Conservation (phyloP, 176 grass and related monocot species). For the Urochloa ruziziensis region DNA sequence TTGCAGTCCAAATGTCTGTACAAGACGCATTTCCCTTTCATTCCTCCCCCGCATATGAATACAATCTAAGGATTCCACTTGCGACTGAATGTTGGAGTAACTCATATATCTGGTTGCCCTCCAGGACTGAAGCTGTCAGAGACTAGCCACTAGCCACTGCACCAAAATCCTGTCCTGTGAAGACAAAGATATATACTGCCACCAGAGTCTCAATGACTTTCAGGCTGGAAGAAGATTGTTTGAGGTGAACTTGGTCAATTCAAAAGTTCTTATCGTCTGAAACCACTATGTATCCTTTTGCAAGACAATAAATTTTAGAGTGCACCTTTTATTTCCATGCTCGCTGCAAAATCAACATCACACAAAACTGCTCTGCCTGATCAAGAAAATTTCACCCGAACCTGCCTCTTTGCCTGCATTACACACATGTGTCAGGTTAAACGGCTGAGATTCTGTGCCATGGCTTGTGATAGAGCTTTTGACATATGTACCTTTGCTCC, state of each 20-base stretch:
- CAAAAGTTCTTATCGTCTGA: not conserved
- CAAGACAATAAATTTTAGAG: not conserved
- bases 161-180: constrained; percentile 1
- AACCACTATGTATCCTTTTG: not conserved
- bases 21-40: not conserved
- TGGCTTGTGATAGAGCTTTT: not conserved
- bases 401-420: constrained; percentile 55
- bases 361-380: not conserved
- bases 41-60: not conserved
- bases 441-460: not conserved
- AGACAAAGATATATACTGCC: constrained; percentile 16
- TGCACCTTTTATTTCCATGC: not conserved
- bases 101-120: not conserved
- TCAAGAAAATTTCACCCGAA: constrained; percentile 27
- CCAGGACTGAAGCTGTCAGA: not conserved
- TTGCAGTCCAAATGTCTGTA: not conserved
- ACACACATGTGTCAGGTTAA: not conserved
- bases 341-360: not conserved
- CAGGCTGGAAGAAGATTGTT: not conserved
- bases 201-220: not conserved
- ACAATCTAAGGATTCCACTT: constrained; percentile 1
- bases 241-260: not conserved
- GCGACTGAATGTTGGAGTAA: not conserved
- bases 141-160: not conserved
- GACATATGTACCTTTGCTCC: constrained; percentile 46